Conservation (phyloP, 768 basidiomycete species). For the Russula vinacea region DNA sequence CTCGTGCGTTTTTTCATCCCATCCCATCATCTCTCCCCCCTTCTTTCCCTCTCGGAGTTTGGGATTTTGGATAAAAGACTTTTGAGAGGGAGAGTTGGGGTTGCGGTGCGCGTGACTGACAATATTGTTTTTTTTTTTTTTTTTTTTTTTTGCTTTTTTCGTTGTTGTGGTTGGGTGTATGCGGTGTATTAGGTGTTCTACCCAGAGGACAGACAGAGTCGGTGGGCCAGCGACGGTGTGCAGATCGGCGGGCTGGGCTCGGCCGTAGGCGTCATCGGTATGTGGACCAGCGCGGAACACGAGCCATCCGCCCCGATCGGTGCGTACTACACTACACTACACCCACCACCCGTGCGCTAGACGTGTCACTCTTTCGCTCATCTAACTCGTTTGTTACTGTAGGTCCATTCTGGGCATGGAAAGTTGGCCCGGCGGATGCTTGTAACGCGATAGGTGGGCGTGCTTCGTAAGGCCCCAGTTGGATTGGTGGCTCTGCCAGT, state of each 20-base stretch:
- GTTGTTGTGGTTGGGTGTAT: too few species aligned
- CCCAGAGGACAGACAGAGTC: conserved; percentile 36
- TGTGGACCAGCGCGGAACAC: conserved; percentile 57
- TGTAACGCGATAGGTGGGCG: neutral
- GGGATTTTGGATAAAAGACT: too few species aligned
- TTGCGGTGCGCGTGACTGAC: too few species aligned
- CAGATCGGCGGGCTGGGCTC: conserved; percentile 56
- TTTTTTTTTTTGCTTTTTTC: too few species aligned
- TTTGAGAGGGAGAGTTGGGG: too few species aligned
- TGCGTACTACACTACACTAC: conserved; percentile 26
- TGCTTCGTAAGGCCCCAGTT: too few species aligned
- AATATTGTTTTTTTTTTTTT: too few species aligned
- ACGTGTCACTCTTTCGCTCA: neutral
- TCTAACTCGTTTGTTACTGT: neutral
- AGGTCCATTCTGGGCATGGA: conserved; percentile 49
- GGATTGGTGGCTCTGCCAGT: too few species aligned
- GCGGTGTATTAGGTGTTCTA: conserved; percentile 22
- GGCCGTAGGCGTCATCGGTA: conserved; percentile 49
- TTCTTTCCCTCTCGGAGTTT: neutral
- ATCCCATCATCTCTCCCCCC: too few species aligned
- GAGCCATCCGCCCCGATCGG: conserved; percentile 46
- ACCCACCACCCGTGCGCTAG: neutral
- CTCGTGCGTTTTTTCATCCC: conserved; percentile 39
- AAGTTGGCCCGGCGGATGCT: conserved; percentile 32
- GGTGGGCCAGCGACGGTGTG: conserved; percentile 55